Base-by-base conservation (phyloP, 805 yeast species). In the Barnettozyma californica region DNA sequence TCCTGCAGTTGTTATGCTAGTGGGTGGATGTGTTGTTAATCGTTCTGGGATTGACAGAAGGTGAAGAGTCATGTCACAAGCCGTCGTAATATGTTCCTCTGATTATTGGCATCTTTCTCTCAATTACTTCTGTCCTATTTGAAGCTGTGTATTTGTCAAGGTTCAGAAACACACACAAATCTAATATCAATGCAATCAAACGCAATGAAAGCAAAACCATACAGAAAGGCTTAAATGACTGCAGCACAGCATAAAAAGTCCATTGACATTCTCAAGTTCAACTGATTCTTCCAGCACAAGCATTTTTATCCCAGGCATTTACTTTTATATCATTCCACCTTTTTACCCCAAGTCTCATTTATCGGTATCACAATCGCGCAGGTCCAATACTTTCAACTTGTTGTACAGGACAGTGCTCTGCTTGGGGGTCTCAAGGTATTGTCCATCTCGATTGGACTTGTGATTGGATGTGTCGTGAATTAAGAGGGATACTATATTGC, bases 401-500 rank as follows among this genome's bases (percentile, higher is more conserved):
- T 63, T 14, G 64, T 66, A 3, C 47, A 49, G 8, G 53, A 67
- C 42, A 51, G 67, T 6, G 61, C 71, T 0, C 47, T 74, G 6
- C 45, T 70, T 5, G 60, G 75, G 0, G 68, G 71, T 1, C 57
- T 70, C 3, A 73, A 70, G 48, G 47, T 62, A 1, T 48, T 71
- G 1, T 73, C 76, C 2, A 25, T 65, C 20, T 47, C 68, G 3
- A 51, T 67, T 11, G 73, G 70, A 4, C 44, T 67, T 45, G 37
- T 55, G 3, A 2, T 62, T 9, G 68, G 69, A 4, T 55, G 70
- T 10, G 7, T 55, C 3, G 11, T 63, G 4, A 65, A 62, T 40
- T 60, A 56, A 2, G 58, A 59, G 19, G 34, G 47, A 42, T 49
- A 19, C 54, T 57, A 1, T 47, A 54, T 21, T 50, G 53, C 27